phyloP scores from a whole-genome alignment of 345 rosid species.

The Microthlaspi erraticum region DNA sequence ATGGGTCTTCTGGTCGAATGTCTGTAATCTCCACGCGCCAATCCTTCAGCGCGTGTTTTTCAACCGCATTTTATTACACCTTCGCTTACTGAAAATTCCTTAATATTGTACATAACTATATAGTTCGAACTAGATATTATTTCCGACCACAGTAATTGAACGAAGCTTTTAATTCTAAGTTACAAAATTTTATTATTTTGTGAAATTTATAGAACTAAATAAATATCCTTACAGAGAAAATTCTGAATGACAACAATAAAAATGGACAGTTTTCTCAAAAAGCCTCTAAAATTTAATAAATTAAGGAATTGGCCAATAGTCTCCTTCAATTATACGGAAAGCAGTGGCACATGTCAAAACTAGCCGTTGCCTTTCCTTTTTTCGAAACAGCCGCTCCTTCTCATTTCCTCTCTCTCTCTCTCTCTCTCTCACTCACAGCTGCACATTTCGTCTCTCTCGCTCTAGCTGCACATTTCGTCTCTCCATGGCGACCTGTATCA shows the following conservation, averaged over 20 bases:
- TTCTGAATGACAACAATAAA: too few species aligned
- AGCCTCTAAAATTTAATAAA: background rate
- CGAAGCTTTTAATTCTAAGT: too few species aligned
- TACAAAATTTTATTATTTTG: too few species aligned
- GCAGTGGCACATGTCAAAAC: slow-evolving; percentile 46
- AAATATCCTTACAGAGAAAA: too few species aligned
- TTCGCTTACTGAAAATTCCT: too few species aligned
- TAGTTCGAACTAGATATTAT: too few species aligned
- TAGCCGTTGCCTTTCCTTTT: slow-evolving; percentile 62
- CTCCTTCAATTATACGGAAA: slow-evolving; percentile 18
- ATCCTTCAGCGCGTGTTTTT: background rate
- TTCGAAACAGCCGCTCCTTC: slow-evolving; percentile 43
- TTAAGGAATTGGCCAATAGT: background rate
- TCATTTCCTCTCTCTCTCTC: background rate
- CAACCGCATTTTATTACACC: background rate
- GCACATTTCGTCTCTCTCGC: background rate
- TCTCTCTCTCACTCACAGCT: background rate
- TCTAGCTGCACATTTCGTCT: slow-evolving; percentile 39
- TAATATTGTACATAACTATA: too few species aligned
- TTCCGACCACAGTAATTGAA: too few species aligned
- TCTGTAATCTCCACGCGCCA: slow-evolving; percentile 10
- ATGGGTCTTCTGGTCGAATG: background rate
- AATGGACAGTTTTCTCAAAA: background rate
- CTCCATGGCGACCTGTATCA: slow-evolving; percentile 74
- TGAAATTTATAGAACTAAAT: too few species aligned